Evolutionary conservation across 2,329 filamentous ascomycete species (phyloP).

Genomic region (Aureobasidium sp.): DNA sequence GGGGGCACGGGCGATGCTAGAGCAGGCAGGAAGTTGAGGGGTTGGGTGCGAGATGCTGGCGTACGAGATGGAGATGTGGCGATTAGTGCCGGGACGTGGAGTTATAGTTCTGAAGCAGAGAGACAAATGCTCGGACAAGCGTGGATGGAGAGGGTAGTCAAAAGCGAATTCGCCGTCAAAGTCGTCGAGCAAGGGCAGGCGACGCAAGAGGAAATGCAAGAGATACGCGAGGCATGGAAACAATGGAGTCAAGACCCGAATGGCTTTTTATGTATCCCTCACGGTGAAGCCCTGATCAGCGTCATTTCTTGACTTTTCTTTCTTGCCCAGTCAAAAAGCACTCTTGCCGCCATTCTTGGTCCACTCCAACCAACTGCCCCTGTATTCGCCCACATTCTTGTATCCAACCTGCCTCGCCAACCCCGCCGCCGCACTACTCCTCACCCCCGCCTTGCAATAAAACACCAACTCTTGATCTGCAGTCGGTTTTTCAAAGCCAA

Average conservation of each 20-base stretch:
- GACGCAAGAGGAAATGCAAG: slow-evolving; percentile 34
- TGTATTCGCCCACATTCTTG: slow-evolving; percentile 62
- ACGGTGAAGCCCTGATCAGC: slow-evolving; percentile 37
- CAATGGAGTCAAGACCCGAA: slow-evolving; percentile 38
- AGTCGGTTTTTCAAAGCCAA: slow-evolving; percentile 66
- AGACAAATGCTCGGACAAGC: slow-evolving; percentile 34
- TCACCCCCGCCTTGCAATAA: slow-evolving; percentile 88
- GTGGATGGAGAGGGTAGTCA: slow-evolving; percentile 21
- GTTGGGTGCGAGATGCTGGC: slow-evolving; percentile 23
- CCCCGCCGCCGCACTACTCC: slow-evolving; percentile 68
- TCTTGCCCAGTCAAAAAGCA: background rate
- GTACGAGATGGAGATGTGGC: slow-evolving; percentile 28
- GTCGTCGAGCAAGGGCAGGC: slow-evolving; percentile 33
- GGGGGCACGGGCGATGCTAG: slow-evolving; percentile 19
- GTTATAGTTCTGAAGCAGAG: slow-evolving; percentile 34
- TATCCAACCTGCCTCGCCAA: slow-evolving; percentile 74
- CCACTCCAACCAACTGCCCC: slow-evolving; percentile 81
- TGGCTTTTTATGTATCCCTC: slow-evolving; percentile 36
- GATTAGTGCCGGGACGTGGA: slow-evolving; percentile 36
- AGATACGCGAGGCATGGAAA: slow-evolving; percentile 34
- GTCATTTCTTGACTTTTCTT: too few relatives aligned
- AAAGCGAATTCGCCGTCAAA: slow-evolving; percentile 27
- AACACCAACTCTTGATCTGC: slow-evolving; percentile 60
- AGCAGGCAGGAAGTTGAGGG: slow-evolving; percentile 19
- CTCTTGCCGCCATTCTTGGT: slow-evolving; percentile 57